These are phyloP conservation scores for Boletales sp. DNA, from an alignment of 768 basidiomycete species.

Conservation along the genomic window DNA sequence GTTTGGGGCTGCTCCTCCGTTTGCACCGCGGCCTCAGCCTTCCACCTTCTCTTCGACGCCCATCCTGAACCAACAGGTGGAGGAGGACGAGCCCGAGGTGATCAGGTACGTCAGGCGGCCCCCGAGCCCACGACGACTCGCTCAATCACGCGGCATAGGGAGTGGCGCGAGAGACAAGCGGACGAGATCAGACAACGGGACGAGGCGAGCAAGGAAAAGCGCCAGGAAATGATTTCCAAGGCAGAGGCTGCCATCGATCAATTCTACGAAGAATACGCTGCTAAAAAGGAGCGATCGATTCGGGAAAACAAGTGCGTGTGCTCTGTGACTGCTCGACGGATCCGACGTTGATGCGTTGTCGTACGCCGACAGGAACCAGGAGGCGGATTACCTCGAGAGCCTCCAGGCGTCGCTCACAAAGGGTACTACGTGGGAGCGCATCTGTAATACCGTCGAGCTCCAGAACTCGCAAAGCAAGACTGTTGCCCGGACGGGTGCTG, in stretches of 20 bases:
- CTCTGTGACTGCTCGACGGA: background rate
- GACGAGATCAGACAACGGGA: slow-evolving; percentile 83
- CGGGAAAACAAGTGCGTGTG: slow-evolving; percentile 83
- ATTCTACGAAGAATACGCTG: slow-evolving; percentile 85
- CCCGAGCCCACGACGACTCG: no score
- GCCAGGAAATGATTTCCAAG: slow-evolving; percentile 78
- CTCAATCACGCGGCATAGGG: slow-evolving; percentile 39
- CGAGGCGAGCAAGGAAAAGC: slow-evolving; percentile 69
- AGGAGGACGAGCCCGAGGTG: slow-evolving; percentile 82
- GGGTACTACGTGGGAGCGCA: slow-evolving; percentile 96
- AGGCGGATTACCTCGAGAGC: slow-evolving; percentile 72
- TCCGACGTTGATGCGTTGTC: slow-evolving; percentile 1
- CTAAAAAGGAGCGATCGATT: slow-evolving; percentile 87
- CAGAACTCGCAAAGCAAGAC: slow-evolving; percentile 99
- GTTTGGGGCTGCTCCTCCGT: slow-evolving; percentile 51
- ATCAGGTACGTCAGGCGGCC: slow-evolving; percentile 55
- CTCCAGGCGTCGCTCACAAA: slow-evolving; percentile 73
- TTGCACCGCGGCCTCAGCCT: slow-evolving; percentile 75
- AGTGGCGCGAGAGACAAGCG: slow-evolving; percentile 86
- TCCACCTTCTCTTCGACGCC: slow-evolving; percentile 71
- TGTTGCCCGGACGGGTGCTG: slow-evolving; percentile 77
- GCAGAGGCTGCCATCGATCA: slow-evolving; percentile 87
- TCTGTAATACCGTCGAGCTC: slow-evolving; percentile 79
- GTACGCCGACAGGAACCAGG: slow-evolving; percentile 63
- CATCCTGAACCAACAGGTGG: slow-evolving; percentile 61